Evolutionary conservation across 2,329 filamentous ascomycete genomes (phyloP).

Genomic region (Clarireedia paspali): DNA sequence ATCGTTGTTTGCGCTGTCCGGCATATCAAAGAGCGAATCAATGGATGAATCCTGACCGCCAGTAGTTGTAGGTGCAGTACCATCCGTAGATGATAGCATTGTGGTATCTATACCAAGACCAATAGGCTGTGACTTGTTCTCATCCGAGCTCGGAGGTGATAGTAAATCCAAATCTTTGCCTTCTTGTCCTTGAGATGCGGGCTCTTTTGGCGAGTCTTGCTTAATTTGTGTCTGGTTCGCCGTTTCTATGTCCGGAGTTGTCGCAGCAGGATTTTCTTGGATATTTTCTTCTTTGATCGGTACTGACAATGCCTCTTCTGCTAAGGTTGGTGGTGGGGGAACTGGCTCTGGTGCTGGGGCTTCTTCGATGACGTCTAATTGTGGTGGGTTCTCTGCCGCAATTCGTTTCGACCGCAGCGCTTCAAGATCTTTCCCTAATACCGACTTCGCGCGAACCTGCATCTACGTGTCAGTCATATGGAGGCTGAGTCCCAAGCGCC

Average conservation of each 20-base stretch:
- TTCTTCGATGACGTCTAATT: conserved; percentile 11
- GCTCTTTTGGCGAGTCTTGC: conserved; percentile 14
- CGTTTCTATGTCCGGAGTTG: background rate
- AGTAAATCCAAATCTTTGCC: conserved; percentile 6
- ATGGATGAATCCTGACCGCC: conserved; percentile 20
- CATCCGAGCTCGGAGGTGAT: conserved; percentile 19
- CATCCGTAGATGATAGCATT: conserved; percentile 5
- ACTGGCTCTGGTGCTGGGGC: conserved; percentile 20
- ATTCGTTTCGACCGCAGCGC: conserved; percentile 23
- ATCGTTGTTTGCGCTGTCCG: conserved; percentile 15
- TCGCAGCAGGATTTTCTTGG: background rate
- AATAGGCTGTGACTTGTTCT: conserved; percentile 14
- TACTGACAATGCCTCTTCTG: conserved; percentile 5
- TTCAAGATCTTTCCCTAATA: conserved; percentile 47
- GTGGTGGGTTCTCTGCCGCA: conserved; percentile 23
- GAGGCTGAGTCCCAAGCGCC: background rate
- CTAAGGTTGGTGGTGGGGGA: background rate
- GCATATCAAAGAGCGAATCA: conserved; percentile 25
- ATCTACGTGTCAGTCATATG: conserved; percentile 5
- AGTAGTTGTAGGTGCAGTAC: conserved; percentile 11
- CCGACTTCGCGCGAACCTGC: conserved; percentile 46
- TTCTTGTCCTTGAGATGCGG: conserved; percentile 1
- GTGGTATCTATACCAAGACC: conserved; percentile 23
- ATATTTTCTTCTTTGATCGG: conserved; percentile 17
- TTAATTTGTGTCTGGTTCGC: background rate